Conservation (phyloP, 257 asterid species). For the Leptodermis oblonga region DNA sequence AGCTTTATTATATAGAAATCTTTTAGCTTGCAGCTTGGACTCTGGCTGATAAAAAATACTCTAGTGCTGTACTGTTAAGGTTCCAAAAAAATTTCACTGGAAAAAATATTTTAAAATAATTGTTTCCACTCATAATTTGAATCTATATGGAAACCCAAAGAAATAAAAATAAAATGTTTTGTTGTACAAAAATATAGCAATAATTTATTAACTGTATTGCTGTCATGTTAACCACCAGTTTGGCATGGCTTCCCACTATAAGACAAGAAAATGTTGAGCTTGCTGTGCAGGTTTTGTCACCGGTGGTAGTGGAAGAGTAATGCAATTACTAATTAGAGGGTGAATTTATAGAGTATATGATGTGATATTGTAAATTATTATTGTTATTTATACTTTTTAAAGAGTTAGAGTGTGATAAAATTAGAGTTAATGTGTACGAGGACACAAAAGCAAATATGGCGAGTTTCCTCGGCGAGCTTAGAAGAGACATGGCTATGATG, state of each 20-base stretch:
- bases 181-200: background rate
- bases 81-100: background rate
- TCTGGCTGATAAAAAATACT: no score
- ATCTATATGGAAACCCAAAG: background rate
- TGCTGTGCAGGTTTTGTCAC: background rate
- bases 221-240: conserved; percentile 2
- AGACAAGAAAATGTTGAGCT: background rate
- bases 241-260: background rate
- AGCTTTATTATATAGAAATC: background rate
- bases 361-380: no score
- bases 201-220: background rate
- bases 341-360: no score
- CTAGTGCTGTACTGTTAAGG: background rate
- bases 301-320: no score
- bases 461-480: no score
- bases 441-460: no score
- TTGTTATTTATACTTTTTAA: no score
- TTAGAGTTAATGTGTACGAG: no score
- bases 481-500: no score
- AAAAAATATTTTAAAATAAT: background rate
- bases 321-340: no score
- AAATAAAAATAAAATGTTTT: background rate
- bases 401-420: no score
- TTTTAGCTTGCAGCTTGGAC: background rate
- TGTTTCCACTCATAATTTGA: background rate